Evolutionary conservation across 495 filamentous ascomycete species (phyloP), one percentile per base, ranked within the genome.

Genomic region (Neurospora sp.): DNA sequence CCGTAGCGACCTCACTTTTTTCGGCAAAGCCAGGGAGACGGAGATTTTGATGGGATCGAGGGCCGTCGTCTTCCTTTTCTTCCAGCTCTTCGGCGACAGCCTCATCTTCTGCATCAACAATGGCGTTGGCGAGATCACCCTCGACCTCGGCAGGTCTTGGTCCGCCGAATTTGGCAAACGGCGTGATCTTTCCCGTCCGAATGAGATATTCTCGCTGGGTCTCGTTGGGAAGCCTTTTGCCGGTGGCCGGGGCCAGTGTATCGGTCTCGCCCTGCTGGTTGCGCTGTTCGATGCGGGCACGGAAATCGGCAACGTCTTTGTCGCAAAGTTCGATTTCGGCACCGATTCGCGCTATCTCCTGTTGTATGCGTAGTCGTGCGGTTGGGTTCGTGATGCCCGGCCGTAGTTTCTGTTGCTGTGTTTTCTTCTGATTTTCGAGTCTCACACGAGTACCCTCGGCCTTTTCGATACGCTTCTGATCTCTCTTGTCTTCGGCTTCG

Each of bases 111-210:
- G 92, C 92, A 72, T 94, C 91, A 16, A 93, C 83, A 61, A 97
- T 86, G 9, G 89, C 92, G 79, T 92, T 87, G 27, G 89, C 88
- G 7, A 96, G 84, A 69, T 88, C 89, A 20, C 89, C 87, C 44
- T 88, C 83, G 7, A 87, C 82, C 2, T 87, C 88, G 46, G 85
- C 84, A 16, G 84, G 83, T 22, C 83, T 80, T 31, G 85, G 83
- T 39, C 84, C 85, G 59, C 86, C 85, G 76, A 94, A 86, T 70
- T 89, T 90, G 3, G 94, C 91, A 73, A 99, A 98, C 0, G 96
- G 96, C 0, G 96, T 99, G 76, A 99, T 99, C 81, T 98, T 97
- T 70, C 96, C 96, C 0, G 95, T 99, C 7, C 96, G 88, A 41
- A 99, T 94, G 69, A 99, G 87, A 79, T 93, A 98, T 39, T 96